A percentile compares a stretch with the other conserved stretches of the same genome.
These are phyloP conservation scores for Bipolaris victoriae DNA, from an alignment of 2,329 filamentous ascomycete species.

Conservation along the genomic window DNA sequence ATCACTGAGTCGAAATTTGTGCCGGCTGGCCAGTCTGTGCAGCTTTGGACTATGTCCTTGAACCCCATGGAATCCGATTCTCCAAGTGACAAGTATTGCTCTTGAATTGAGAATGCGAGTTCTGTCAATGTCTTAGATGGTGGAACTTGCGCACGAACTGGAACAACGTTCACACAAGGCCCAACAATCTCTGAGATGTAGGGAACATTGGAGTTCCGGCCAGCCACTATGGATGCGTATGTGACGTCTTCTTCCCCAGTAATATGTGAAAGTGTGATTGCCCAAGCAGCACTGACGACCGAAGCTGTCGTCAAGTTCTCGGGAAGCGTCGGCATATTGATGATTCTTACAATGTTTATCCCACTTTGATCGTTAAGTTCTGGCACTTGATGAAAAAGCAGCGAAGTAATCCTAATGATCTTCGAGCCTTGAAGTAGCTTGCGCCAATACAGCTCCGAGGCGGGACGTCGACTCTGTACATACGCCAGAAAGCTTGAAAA, in stretches of 20 bases:
- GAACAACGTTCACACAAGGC: slow-evolving; percentile 74
- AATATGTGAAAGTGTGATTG: slow-evolving; percentile 39
- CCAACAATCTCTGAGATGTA: slow-evolving; percentile 87
- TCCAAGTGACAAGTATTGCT: slow-evolving; percentile 41
- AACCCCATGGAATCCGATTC: not conserved
- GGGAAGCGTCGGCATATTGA: not conserved
- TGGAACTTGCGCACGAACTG: slow-evolving; percentile 57
- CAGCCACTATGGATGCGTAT: slow-evolving; percentile 31
- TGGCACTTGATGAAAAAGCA: not conserved
- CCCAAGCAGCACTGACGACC: slow-evolving; percentile 50
- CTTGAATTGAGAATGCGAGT: slow-evolving; percentile 31
- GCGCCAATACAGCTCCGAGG: slow-evolving; percentile 5
- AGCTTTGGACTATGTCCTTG: not conserved
- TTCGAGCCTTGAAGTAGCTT: slow-evolving; percentile 8
- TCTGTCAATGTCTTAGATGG: not conserved
- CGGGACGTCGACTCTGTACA: not conserved
- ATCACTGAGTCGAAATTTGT: not conserved
- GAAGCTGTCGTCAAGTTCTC: slow-evolving; percentile 44
- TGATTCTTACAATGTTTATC: not conserved
- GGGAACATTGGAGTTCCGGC: slow-evolving; percentile 33
- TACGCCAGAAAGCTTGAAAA: slow-evolving; percentile 1
- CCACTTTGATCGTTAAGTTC: slow-evolving; percentile 37
- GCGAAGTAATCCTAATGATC: slow-evolving; percentile 7
- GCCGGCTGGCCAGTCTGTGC: slow-evolving; percentile 4
- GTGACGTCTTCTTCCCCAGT: slow-evolving; percentile 38